Evolutionary conservation across 495 filamentous ascomycete genomes (phyloP).

Genomic region (Cercophora scortea): DNA sequence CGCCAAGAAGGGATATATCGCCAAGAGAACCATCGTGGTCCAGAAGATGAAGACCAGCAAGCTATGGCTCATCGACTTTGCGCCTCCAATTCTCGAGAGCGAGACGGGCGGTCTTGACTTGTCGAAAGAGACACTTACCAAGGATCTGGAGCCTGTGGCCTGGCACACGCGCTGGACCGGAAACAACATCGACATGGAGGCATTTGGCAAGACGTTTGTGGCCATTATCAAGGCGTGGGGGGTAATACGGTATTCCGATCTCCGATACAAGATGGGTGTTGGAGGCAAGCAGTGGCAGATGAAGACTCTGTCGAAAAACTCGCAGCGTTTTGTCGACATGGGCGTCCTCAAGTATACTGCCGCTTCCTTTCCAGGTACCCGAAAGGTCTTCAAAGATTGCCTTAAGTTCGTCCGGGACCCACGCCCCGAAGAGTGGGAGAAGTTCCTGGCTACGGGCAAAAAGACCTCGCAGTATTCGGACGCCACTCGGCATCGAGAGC

Average conservation of each 20-base stretch:
- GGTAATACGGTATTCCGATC: slow-evolving; percentile 46
- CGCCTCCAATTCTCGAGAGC: slow-evolving; percentile 29
- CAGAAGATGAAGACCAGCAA: slow-evolving; percentile 60
- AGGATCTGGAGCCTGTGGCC: slow-evolving; percentile 34
- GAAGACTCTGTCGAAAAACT: slow-evolving; percentile 57
- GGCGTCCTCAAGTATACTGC: slow-evolving; percentile 63
- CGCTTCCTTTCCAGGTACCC: slow-evolving; percentile 41
- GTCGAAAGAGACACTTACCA: slow-evolving; percentile 26
- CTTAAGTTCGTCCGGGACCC: slow-evolving; percentile 72
- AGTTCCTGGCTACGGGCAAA: slow-evolving; percentile 38
- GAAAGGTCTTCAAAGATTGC: slow-evolving; percentile 50
- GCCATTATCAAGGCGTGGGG: slow-evolving; percentile 41
- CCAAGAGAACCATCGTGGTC: slow-evolving; percentile 63
- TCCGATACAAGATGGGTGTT: slow-evolving; percentile 54
- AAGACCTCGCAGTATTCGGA: slow-evolving; percentile 28
- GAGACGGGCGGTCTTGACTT: slow-evolving; percentile 23
- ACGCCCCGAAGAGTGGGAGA: slow-evolving; percentile 52
- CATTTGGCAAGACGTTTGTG: slow-evolving; percentile 37
- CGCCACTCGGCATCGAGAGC: slow-evolving; percentile 18
- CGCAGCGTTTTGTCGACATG: slow-evolving; percentile 59
- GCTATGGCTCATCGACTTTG: slow-evolving; percentile 55
- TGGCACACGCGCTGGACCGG: slow-evolving; percentile 44
- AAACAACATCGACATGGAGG: slow-evolving; percentile 42
- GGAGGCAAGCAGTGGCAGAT: slow-evolving; percentile 54
- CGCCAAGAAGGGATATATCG: slow-evolving; percentile 72